Evolutionary conservation across 2,329 filamentous ascomycete genomes (phyloP).

Genomic region (Colletotrichum eleusines): DNA sequence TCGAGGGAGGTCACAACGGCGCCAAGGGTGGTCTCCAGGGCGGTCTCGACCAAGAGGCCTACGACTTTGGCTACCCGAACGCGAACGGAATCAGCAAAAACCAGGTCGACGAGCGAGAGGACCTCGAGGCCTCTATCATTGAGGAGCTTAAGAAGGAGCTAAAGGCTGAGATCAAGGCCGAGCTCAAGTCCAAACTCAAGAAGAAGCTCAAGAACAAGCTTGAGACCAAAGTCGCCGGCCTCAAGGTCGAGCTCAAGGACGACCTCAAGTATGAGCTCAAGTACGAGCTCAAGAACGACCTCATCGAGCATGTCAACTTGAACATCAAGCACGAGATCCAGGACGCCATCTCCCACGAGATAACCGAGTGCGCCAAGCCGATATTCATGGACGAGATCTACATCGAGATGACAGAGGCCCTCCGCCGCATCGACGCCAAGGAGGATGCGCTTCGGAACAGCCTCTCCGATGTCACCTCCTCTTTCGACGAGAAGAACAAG

Average conservation of each 20-base stretch:
- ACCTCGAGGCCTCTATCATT: not conserved
- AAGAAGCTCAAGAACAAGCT: not conserved
- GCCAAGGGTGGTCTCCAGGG: not conserved
- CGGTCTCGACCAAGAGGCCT: not conserved
- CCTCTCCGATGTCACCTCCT: not conserved
- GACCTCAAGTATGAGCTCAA: not conserved
- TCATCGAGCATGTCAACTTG: not conserved
- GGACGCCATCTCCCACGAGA: not conserved
- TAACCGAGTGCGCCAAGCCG: not conserved
- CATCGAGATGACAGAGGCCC: not conserved
- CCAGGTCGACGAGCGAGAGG: not conserved
- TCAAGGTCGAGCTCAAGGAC: not conserved
- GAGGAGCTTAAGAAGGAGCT: not conserved
- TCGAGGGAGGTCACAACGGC: not conserved
- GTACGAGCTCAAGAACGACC: not conserved
- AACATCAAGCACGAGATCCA: not conserved
- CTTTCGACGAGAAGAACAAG: not conserved
- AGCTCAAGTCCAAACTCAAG: not conserved
- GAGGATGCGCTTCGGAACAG: not conserved
- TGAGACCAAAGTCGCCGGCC: not conserved
- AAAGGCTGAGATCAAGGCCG: not conserved
- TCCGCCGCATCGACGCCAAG: not conserved
- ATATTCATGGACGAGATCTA: not conserved
- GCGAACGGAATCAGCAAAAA: not conserved
- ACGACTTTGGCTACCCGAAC: not conserved